Evolutionary conservation across 148 eudicot species (phyloP), one percentile per base, ranked within the genome.

Genomic region (Nepenthes mirabilis): DNA sequence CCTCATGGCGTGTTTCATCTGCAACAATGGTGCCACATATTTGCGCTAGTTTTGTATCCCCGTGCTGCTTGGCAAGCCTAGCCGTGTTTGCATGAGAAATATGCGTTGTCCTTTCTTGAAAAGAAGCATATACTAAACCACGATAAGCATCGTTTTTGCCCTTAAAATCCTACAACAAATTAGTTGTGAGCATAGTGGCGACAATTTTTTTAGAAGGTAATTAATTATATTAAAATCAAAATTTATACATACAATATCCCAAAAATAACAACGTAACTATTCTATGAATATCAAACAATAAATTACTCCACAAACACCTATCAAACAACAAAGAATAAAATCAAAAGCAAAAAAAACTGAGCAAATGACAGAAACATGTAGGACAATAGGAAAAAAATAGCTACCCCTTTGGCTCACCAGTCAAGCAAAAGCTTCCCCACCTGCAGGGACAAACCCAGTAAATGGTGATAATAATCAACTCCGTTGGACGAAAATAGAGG

Each of bases 1-100:
- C 55, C 60, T 76, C 79, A 45, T 75, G 79, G 1, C 79, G 75
- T 69, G 68, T 75, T 64, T 75, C 79, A 60, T 75, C 75, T 0
- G 72, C 53, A 1, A 72, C 75, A 4, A 75, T 75, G 9, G 67
- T 56, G 34, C 79, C 79, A 34, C 75, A 75, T 55, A 71, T 72
- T 11, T 66, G 68, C 11, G 75, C 75, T 2, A 75, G 72, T 53
- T 55, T 62, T 1, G 65, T 48, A 58, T 71, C 79, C 3, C 75
- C 79, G 43, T 55, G 43, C 34, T 65, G 47, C 34, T 49, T 59
- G 57, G 79, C 75, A 0, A 71, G 70, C 13, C 79, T 56, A 9
- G 79, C 75, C 37, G 72, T 75, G 70, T 75, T 75, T 33, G 72
- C 72, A 52, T 71, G 79, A 12, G 75, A 75, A 33, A 75, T 45